Evolutionary conservation across 2,329 filamentous ascomycete genomes (phyloP), one percentile per base, ranked within the genome.

Genomic region (Alternaria sp.): DNA sequence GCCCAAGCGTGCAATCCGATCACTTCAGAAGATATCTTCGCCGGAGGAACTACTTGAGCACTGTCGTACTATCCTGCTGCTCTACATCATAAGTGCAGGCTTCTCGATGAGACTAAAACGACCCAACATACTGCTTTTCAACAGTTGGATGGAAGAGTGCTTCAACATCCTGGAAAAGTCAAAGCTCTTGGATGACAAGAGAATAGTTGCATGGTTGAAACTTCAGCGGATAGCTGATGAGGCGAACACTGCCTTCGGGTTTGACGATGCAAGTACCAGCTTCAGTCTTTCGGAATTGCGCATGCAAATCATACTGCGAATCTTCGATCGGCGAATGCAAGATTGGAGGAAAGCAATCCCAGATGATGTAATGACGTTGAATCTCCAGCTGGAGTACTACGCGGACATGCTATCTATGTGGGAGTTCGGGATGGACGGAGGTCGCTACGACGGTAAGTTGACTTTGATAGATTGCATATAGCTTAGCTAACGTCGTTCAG

Each of bases 391-490:
- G 18, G 74, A 77, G 51, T 76, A 70, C 30, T 66, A 77, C 27
- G 69, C 74, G 50, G 76, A 75, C 36, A 75, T 75, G 63, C 64
- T 78, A 20, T 71, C 71, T 0, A 78, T 77, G 71, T 78, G 73
- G 71, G 76, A 78, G 43, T 78, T 78, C 40, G 75, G 70, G 1
- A 78, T 78, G 75, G 76, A 78, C 20, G 74, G 75, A 10, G 76
- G 76, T 18, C 70, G 69, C 27, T 77, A 77, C 54, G 73, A 78
- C 36, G 59, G 59, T 54, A 53, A 44, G 49, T 4, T 12, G n/a
- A n/a, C 5, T n/a, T 5, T 25, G 3, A 3, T n/a, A 20, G 3
- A 20, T 3, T 1, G 5, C 11, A 8, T n/a, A 10, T 9, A 11
- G 3, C 14, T 11, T 27, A 16, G 25, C 49, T 61, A 43, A 61